Conservation (phyloP, 768 basidiomycete genomes). For the Pulveroboletus sp. region DNA sequence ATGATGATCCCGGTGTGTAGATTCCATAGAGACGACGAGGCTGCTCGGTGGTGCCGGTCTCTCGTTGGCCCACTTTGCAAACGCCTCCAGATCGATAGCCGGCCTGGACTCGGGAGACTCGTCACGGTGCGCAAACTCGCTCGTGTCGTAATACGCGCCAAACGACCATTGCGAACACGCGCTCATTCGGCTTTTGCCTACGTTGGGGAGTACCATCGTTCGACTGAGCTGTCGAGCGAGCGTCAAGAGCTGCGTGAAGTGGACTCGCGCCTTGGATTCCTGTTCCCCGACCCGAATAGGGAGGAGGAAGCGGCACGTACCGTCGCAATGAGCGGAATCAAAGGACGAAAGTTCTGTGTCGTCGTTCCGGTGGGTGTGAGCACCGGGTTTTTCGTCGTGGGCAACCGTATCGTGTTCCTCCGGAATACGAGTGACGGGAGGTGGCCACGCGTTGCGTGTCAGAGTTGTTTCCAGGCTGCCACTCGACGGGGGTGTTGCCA, state of each 20-base stretch:
- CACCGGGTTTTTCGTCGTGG: background rate
- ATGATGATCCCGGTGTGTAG: slow-evolving; percentile 12
- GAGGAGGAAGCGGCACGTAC: slow-evolving; percentile 43
- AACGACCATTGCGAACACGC: slow-evolving; percentile 48
- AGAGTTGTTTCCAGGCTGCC: background rate
- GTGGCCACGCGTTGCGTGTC: slow-evolving; percentile 25
- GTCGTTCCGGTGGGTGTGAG: background rate
- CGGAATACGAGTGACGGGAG: slow-evolving; percentile 33
- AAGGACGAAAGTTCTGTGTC: slow-evolving; percentile 1
- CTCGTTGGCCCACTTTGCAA: slow-evolving; percentile 37
- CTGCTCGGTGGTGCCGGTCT: slow-evolving; percentile 23
- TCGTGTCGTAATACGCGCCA: slow-evolving; percentile 45
- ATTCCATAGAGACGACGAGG: slow-evolving; percentile 36
- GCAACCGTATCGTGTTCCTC: slow-evolving; percentile 14
- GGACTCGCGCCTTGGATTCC: slow-evolving; percentile 53
- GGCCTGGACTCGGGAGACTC: background rate
- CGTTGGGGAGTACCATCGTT: slow-evolving; percentile 58
- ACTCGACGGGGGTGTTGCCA: background rate
- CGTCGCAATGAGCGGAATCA: slow-evolving; percentile 22
- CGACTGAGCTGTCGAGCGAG: slow-evolving; percentile 49
- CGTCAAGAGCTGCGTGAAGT: slow-evolving; percentile 47
- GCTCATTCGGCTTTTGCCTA: slow-evolving; percentile 51
- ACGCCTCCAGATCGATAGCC: slow-evolving; percentile 35
- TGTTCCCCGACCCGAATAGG: slow-evolving; percentile 50
- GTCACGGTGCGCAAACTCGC: slow-evolving; percentile 4